These are phyloP conservation scores for Colletotrichum acutatum DNA, from an alignment of 2,329 filamentous ascomycete species.

Conservation along the genomic window DNA sequence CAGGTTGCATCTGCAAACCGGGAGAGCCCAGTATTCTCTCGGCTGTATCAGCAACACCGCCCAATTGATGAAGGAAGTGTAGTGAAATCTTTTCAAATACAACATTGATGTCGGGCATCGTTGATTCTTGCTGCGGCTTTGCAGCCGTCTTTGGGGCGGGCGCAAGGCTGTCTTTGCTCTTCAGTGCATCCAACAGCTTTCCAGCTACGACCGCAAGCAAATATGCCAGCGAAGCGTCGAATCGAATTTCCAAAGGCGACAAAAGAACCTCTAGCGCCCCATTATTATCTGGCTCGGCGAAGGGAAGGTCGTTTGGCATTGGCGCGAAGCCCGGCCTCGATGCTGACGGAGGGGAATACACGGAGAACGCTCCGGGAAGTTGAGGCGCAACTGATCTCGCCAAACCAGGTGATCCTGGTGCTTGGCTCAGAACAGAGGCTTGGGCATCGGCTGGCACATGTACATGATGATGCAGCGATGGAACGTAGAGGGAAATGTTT, in stretches of 20 bases:
- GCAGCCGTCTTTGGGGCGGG: conserved; percentile 31
- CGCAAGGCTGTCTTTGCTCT: conserved; percentile 39
- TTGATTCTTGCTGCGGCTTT: conserved; percentile 20
- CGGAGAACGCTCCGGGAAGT: conserved; percentile 71
- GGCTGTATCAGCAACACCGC: conserved; percentile 62
- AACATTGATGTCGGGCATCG: conserved; percentile 55
- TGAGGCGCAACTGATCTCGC: conserved; percentile 58
- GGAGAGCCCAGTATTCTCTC: conserved; percentile 56
- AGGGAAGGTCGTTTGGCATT: not conserved
- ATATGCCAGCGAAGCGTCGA: conserved; percentile 67
- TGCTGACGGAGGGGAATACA: conserved; percentile 44
- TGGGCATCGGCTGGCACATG: conserved; percentile 46
- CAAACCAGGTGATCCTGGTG: conserved; percentile 43
- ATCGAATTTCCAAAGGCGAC: conserved; percentile 63
- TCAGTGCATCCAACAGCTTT: conserved; percentile 59
- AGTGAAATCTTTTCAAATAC: conserved; percentile 61
- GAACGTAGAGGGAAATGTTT: conserved; percentile 65
- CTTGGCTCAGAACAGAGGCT: conserved; percentile 42
- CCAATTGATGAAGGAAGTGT: conserved; percentile 65
- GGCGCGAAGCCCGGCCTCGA: conserved; percentile 21
- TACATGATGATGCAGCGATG: conserved; percentile 59
- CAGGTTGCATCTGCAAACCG: conserved; percentile 54
- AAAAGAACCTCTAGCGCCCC: conserved; percentile 61
- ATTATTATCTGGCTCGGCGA: conserved; percentile 33
- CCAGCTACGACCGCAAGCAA: conserved; percentile 62